Conservation (phyloP, 2,329 filamentous ascomycete species). For the Fusarium sp. region DNA sequence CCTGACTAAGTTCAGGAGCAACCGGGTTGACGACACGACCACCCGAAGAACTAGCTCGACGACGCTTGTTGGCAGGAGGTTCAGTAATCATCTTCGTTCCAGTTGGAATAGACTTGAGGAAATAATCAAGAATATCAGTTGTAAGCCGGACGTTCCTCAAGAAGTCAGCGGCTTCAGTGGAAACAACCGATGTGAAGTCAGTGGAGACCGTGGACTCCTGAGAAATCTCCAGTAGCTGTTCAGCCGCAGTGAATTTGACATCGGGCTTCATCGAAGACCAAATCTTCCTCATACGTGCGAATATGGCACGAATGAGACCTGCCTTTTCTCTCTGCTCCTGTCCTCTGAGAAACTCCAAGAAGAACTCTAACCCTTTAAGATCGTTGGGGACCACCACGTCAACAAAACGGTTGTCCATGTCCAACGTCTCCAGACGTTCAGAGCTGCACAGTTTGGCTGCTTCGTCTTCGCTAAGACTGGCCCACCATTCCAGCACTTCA, state of each 20-base stretch:
- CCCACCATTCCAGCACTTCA: conserved; percentile 79
- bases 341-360: conserved; percentile 62
- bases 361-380: conserved; percentile 61
- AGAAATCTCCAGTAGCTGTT: conserved; percentile 71
- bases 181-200: conserved; percentile 54
- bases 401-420: conserved; percentile 59
- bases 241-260: conserved; percentile 68
- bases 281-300: conserved; percentile 75
- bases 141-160: conserved; percentile 80
- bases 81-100: conserved; percentile 78
- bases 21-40: conserved; percentile 71
- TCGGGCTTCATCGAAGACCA: conserved; percentile 79
- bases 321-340: conserved; percentile 54
- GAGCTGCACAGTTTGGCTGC: conserved; percentile 57
- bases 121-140: conserved; percentile 76
- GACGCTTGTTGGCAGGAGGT: conserved; percentile 80
- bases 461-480: conserved; percentile 63
- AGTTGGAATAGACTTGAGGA: conserved; percentile 80
- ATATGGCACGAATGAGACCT: conserved; percentile 72
- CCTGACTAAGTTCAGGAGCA: conserved; percentile 72
- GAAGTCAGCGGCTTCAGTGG: conserved; percentile 76
- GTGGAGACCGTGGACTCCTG: conserved; percentile 56
- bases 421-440: conserved; percentile 58
- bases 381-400: conserved; percentile 68
- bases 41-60: conserved; percentile 80